Percentiles rank a stretch among this genome's conserved stretches.
Conservation (phyloP, 192 early-diverging fungal genomes). For the Coemansia sp. region DNA sequence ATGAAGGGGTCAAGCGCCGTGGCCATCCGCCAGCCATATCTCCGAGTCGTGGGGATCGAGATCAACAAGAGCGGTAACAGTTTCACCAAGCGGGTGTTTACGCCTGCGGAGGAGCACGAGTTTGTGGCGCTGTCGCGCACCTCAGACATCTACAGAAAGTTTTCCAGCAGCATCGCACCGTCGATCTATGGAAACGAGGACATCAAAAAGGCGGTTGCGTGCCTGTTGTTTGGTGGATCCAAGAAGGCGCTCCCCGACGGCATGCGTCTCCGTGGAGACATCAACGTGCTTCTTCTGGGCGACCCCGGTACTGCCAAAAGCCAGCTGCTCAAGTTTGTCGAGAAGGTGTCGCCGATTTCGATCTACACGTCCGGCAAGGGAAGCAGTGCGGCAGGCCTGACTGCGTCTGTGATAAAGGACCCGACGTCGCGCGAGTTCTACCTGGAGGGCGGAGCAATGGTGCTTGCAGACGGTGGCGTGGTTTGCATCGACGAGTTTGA, state of each 20-base stretch:
- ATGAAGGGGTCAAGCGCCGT: slow-evolving; percentile 73
- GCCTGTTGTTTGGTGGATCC: slow-evolving; percentile 94
- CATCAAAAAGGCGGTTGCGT: slow-evolving; percentile 95
- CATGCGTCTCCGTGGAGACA: slow-evolving; percentile 95
- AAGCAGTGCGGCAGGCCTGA: slow-evolving; percentile 96
- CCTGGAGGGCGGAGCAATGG: slow-evolving; percentile 99
- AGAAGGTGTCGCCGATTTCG: slow-evolving; percentile 95
- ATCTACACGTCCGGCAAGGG: slow-evolving; percentile 99
- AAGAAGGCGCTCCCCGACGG: slow-evolving; percentile 95
- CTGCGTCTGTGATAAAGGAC: slow-evolving; percentile 95
- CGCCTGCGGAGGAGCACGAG: slow-evolving; percentile 92
- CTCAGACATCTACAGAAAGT: slow-evolving; percentile 86
- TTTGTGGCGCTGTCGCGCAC: slow-evolving; percentile 82
- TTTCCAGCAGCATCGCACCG: slow-evolving; percentile 92
- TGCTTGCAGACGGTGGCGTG: slow-evolving; percentile 96
- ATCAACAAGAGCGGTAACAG: slow-evolving; percentile 72
- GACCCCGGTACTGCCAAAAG: slow-evolving; percentile 99
- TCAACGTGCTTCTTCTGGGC: slow-evolving; percentile 94
- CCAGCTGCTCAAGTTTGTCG: slow-evolving; percentile 98
- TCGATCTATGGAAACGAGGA: slow-evolving; percentile 96
- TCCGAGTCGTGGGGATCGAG: slow-evolving; percentile 91
- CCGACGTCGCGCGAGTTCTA: slow-evolving; percentile 91
- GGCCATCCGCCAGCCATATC: slow-evolving; percentile 90
- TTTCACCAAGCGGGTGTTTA: slow-evolving; percentile 68
- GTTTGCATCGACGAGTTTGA: slow-evolving; percentile 99